These are phyloP conservation scores for Didymella keratinophila DNA, from an alignment of 2,329 filamentous ascomycete genomes.

Conservation along the genomic window DNA sequence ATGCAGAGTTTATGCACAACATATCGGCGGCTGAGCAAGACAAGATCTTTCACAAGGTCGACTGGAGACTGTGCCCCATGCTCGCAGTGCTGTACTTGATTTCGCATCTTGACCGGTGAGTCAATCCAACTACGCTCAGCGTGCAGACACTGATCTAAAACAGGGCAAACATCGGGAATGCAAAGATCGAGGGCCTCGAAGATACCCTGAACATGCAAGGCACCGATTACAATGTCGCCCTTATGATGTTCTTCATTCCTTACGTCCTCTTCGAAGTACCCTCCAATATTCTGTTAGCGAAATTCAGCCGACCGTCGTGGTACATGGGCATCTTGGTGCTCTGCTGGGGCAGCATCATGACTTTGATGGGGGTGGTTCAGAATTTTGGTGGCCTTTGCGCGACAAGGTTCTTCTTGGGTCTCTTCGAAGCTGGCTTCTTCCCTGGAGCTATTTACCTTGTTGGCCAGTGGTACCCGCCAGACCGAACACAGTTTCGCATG, in stretches of 20 bases:
- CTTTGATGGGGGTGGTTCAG: conserved; percentile 55
- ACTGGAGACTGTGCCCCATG: conserved; percentile 35
- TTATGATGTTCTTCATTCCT: conserved; percentile 68
- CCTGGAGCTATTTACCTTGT: conserved; percentile 57
- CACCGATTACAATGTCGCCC: conserved; percentile 68
- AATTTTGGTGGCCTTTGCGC: conserved; percentile 56
- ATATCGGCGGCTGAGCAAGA: conserved; percentile 34
- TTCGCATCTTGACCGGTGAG: conserved; percentile 39
- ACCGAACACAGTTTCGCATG: conserved; percentile 62
- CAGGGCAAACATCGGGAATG: conserved; percentile 56
- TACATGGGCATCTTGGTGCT: conserved; percentile 53
- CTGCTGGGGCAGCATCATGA: conserved; percentile 53
- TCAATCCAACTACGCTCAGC: not conserved
- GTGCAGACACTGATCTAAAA: not conserved
- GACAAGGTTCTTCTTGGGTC: conserved; percentile 50
- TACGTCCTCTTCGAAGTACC: conserved; percentile 56
- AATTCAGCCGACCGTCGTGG: conserved; percentile 57
- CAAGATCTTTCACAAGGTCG: conserved; percentile 36
- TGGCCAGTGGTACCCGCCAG: conserved; percentile 65
- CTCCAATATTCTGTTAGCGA: conserved; percentile 66
- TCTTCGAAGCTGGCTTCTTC: conserved; percentile 36
- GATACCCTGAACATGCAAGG: conserved; percentile 47
- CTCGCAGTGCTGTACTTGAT: conserved; percentile 40
- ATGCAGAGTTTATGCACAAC: conserved; percentile 37
- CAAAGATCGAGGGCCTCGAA: conserved; percentile 43